Percentiles rank a stretch among this genome's conserved stretches.
phyloP scores from a whole-genome alignment of 257 asterid genomes.

The Lantana camara region DNA sequence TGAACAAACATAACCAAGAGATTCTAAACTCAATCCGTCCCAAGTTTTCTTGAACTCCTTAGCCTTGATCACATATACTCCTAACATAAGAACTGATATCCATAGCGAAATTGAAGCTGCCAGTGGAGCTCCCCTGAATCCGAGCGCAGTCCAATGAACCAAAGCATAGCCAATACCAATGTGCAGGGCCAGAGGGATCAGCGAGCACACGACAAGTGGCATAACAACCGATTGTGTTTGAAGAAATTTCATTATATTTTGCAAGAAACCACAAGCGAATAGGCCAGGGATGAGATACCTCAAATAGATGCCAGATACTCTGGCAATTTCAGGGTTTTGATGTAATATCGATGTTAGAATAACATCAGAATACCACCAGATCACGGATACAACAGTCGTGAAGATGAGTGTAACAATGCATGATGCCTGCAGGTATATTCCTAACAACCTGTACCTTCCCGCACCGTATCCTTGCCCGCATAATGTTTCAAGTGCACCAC shows the following conservation, averaged over 20 bases:
- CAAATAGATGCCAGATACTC: constrained; percentile 57
- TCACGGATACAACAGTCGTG: constrained; percentile 33
- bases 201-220: constrained; percentile 60
- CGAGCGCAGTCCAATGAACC: constrained; percentile 51
- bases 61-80: constrained; percentile 36
- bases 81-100: constrained; percentile 49
- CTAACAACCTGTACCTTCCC: constrained; percentile 47
- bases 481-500: constrained; percentile 80
- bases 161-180: constrained; percentile 47
- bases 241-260: constrained; percentile 63
- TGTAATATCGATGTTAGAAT: constrained; percentile 40
- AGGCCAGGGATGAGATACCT: constrained; percentile 66
- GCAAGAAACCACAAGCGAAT: constrained; percentile 60
- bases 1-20: constrained; percentile 33
- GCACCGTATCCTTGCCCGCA: constrained; percentile 86
- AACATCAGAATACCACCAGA: constrained; percentile 62
- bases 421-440: constrained; percentile 67
- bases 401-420: constrained; percentile 51
- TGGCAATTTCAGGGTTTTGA: constrained; percentile 64
- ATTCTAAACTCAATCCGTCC: constrained; percentile 52
- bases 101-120: constrained; percentile 64
- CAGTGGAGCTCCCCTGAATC: constrained; percentile 54
- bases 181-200: constrained; percentile 48
- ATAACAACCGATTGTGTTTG: constrained; percentile 60
- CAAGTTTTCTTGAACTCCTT: constrained; percentile 47